A percentile compares a stretch with the other conserved stretches of the same genome.
These are phyloP conservation scores for Epichloe hybrida DNA, from an alignment of 2,329 filamentous ascomycete genomes.

Conservation along the genomic window DNA sequence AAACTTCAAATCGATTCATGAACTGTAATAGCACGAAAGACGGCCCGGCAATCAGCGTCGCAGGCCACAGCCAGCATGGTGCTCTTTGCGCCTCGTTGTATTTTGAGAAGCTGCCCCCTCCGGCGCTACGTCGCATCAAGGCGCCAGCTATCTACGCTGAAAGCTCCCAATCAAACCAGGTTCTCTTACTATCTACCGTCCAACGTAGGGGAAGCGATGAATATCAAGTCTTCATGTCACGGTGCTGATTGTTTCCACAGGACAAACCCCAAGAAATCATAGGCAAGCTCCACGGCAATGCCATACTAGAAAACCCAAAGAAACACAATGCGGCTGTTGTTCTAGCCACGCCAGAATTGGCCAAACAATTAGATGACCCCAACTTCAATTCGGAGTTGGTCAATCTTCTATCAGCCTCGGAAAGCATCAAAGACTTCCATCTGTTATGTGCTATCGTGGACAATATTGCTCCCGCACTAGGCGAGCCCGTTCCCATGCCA, in stretches of 20 bases:
- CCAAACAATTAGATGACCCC: slow-evolving; percentile 32
- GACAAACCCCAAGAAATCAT: slow-evolving; percentile 9
- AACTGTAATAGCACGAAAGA: background rate
- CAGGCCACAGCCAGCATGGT: slow-evolving; percentile 10
- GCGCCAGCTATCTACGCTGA: slow-evolving; percentile 7
- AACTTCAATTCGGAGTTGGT: slow-evolving; percentile 29
- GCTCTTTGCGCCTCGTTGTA: slow-evolving; percentile 7
- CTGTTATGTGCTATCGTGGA: slow-evolving; percentile 44
- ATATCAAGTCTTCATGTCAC: background rate
- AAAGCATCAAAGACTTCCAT: slow-evolving; percentile 26
- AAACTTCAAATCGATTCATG: background rate
- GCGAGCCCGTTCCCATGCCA: slow-evolving; percentile 17
- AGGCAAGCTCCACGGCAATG: slow-evolving; percentile 10
- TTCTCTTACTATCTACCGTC: slow-evolving; percentile 12
- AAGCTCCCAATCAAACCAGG: slow-evolving; percentile 8
- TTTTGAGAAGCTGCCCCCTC: slow-evolving; percentile 9
- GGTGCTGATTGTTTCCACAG: slow-evolving; percentile 1
- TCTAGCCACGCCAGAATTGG: slow-evolving; percentile 34
- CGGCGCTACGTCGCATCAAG: background rate
- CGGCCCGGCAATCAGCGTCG: background rate
- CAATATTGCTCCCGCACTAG: slow-evolving; percentile 28
- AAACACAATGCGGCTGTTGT: slow-evolving; percentile 31
- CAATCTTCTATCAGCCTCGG: slow-evolving; percentile 30
- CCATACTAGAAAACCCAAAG: slow-evolving; percentile 15
- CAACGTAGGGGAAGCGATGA: slow-evolving; percentile 2